Evolutionary conservation across 768 basidiomycete genomes (phyloP).

Genomic region (Mycena vulgaris): DNA sequence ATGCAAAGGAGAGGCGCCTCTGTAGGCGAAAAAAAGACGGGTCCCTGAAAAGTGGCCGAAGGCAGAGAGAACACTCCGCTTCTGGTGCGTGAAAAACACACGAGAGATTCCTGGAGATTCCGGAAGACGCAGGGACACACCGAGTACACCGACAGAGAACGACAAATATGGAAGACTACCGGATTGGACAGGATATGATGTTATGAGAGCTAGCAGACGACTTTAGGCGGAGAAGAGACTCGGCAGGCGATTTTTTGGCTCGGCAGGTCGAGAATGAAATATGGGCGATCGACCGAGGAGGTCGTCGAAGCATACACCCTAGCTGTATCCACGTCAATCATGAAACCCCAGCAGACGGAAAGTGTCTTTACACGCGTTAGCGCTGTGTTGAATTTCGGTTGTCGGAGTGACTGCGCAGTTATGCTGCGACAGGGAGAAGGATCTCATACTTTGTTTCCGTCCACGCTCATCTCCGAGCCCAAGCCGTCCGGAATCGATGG

Average conservation of each 20-base stretch:
- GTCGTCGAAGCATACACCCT: slow-evolving; percentile 3
- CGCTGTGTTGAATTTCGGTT: slow-evolving; percentile 15
- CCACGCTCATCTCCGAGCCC: background rate
- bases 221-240: background rate
- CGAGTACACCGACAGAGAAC: background rate
- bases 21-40: slow-evolving; percentile 18
- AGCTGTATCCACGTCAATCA: slow-evolving; percentile 30
- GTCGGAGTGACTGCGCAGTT: background rate
- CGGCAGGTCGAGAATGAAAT: slow-evolving; percentile 11
- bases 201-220: background rate
- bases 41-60: slow-evolving; percentile 31
- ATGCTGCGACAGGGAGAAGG: background rate
- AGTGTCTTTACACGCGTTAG: slow-evolving; percentile 20
- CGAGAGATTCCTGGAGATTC: background rate
- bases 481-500: background rate
- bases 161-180: slow-evolving; percentile 36
- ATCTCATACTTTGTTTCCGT: slow-evolving; percentile 12
- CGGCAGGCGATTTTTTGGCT: slow-evolving; percentile 30
- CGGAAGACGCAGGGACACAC: background rate
- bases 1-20: slow-evolving; percentile 6
- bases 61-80: background rate
- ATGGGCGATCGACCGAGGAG: slow-evolving; percentile 17
- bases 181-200: slow-evolving; percentile 15
- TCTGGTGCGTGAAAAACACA: background rate
- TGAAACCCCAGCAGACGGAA: slow-evolving; percentile 17